Base-by-base conservation (phyloP, 768 basidiomycete species). In the Udeniomyces megalosporus region DNA sequence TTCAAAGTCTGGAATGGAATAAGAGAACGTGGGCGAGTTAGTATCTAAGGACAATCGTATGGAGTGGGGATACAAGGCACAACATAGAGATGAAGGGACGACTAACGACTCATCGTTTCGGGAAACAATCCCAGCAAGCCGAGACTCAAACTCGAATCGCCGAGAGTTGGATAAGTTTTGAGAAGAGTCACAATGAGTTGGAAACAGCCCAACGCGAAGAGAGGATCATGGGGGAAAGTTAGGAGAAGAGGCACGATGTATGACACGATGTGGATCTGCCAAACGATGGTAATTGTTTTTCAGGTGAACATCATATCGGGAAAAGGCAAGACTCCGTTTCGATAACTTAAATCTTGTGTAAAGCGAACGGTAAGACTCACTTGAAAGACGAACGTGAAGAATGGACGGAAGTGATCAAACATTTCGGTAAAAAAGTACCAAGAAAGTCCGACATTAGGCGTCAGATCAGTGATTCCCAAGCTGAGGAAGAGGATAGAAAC, bases 331-430 rank as follows among this genome's bases (percentile, higher is more conserved):
- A n/a, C n/a, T n/a, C n/a, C n/a, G n/a, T n/a, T n/a, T n/a, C n/a
- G n/a, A n/a, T n/a, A n/a, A n/a, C n/a, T n/a, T n/a, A n/a, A n/a
- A n/a, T n/a, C n/a, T n/a, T n/a, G n/a, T n/a, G n/a, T n/a, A 51
- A 55, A 0, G 66, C 61, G n/a, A 96, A 73, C 0, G 93, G 93
- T 1, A 81, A 77, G 17, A 72, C 84, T 51, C 68, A 91, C 91
- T 20, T 85, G 86, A 73, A 96, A 97, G 20, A 86, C 87, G 79
- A 91, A 85, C 34, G 96, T 76, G 78, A 95, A 99, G 76, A 96
- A 96, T 4, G 84, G 82, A 32, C 95, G 78, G 77, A 96, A 99
- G 71, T 97, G 86, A 70, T 96, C 93, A 66, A 99, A 99, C 87
- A 96, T 96, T 72, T 97, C 93, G 12, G 90, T 96, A 75, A 97